Evolutionary conservation across 352 stramenopile genomes (phyloP), one percentile per base, ranked within the genome.

Genomic region (Halophytophthora polymorphica): DNA sequence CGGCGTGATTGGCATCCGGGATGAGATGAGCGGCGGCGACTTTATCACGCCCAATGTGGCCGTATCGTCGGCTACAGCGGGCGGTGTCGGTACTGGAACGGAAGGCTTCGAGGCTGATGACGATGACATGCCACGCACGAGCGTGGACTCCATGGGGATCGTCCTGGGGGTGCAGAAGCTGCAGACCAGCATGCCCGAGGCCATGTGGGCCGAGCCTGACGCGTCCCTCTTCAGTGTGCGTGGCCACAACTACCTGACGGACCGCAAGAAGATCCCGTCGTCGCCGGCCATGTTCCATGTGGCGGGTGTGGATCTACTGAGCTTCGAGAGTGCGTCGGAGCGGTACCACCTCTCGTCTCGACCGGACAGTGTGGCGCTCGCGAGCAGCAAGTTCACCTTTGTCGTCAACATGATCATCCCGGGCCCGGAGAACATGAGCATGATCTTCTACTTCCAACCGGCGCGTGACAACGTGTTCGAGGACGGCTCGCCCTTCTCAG

Each of bases 351-450:
- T 96, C 22, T 89, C 80, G 42, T 58, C 66, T 29, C 86, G 72
- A 13, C 43, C 66, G 5, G 86, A 89, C 45, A 90, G 73, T 43
- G 77, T 96, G 41, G 90, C 82, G 19, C 70, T 73, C 45, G 90
- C 65, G 8, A 75, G 76, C 42, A 56, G 41, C 31, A 87, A 91
- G 56, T 96, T 96, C 63, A 92, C 81, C 39, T 94, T 96, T 53
- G 83, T 96, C 5, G 71, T 96, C 44, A 95, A 93, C 57, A 93
- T 95, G 74, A 93, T 93, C 60, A 90, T 96, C 41, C 87, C 87
- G 0, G 69, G 79, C 0, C 62, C 78, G 0, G 80, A 91, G 29
- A 95, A 96, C 56, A 69, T 74, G 29, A 79, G 69, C 50, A 81
- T 95, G 64, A 81, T 87, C 21, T 91, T 92, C 43, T 96, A 95